Base-by-base conservation (phyloP, 305 asterid genomes). In the Rubia peregrina region DNA sequence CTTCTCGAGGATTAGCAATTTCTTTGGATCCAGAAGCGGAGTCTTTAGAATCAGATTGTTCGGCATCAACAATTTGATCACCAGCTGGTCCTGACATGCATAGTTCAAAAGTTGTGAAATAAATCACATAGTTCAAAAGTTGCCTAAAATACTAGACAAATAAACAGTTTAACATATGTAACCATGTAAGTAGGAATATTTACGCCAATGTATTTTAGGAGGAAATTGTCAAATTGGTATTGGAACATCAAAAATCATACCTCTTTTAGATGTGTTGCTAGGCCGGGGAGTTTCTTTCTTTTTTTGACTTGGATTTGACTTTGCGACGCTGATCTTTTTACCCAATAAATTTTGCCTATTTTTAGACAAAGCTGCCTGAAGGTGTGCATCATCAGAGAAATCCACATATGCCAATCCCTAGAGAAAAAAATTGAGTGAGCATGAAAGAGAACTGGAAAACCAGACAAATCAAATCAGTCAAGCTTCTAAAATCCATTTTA, bases 361-460 rank as follows among this genome's bases (percentile, higher is more conserved):
- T 89, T 88, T 94, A 77, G 83, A 84, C 79, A 89, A 12, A 13
- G 96, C 97, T 12, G 88, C 86, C 48, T 83, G 81, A 72, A 91
- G 96, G 85, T 89, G 95, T 68, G 83, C 81, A 72, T 91, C 93
- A 68, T 94, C 90, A 3, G 81, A 79, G 84, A 94, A 91, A 79
- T 91, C 96, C 84, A 91, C 96, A 79, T 94, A 94, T 30, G 97
- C 96, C 71, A 91, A 80, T 76, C 96, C 96, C 99, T 91, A 77
- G 8, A 49, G 80, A 46, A 79, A 40, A n/a, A 38, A 76, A 53
- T 71, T 65, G 49, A 74, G 43, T 65, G 22, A 75, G 78, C 75
- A 76, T 51, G 62, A 71, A 11, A 41, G 66, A 17, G 40, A n/a
- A 59, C 22, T 44, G 13, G 33, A 38, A 26, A 42, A 38, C 12